phyloP scores from a whole-genome alignment of 176 grass and related monocot species.

The Luzula sylvatica region DNA sequence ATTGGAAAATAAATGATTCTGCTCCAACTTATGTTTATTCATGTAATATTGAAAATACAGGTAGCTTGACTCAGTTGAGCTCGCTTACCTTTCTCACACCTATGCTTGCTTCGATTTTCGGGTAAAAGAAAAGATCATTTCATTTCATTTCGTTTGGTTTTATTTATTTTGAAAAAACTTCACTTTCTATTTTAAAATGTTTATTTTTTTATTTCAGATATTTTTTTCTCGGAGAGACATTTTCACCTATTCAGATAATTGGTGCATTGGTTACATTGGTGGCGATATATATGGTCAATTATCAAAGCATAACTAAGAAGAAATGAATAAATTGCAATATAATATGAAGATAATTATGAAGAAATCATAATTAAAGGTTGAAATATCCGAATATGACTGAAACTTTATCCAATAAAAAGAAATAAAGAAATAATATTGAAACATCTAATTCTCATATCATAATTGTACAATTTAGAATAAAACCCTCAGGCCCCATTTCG shows the following conservation, averaged over 20 bases:
- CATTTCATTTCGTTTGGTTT: too few relatives aligned
- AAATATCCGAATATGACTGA: too few relatives aligned
- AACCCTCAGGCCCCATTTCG: too few relatives aligned
- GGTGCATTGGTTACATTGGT: slow-evolving; percentile 75
- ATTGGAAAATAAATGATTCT: too few relatives aligned
- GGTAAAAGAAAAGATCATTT: slow-evolving; percentile 36
- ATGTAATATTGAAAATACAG: slow-evolving; percentile 24
- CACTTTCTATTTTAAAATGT: background rate
- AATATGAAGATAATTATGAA: too few relatives aligned
- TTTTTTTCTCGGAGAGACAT: slow-evolving; percentile 75
- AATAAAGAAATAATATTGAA: too few relatives aligned
- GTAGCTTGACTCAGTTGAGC: slow-evolving; percentile 88
- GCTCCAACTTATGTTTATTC: too few relatives aligned
- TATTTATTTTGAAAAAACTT: background rate
- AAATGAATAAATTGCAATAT: slow-evolving; percentile 34
- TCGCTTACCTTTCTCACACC: slow-evolving; percentile 97
- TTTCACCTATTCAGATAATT: slow-evolving; percentile 62
- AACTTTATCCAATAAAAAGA: too few relatives aligned
- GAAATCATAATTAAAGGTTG: too few relatives aligned
- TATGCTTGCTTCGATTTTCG: slow-evolving; percentile 97
- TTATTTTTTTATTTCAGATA: slow-evolving; percentile 44
- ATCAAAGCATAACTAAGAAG: slow-evolving; percentile 39
- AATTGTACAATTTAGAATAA: too few relatives aligned
- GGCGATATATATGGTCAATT: slow-evolving; percentile 96
- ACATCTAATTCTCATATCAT: too few relatives aligned